A percentile compares a stretch with the other conserved stretches of the same genome.
phyloP scores from a whole-genome alignment of 805 yeast genomes.

The Metschnikowia similis region DNA sequence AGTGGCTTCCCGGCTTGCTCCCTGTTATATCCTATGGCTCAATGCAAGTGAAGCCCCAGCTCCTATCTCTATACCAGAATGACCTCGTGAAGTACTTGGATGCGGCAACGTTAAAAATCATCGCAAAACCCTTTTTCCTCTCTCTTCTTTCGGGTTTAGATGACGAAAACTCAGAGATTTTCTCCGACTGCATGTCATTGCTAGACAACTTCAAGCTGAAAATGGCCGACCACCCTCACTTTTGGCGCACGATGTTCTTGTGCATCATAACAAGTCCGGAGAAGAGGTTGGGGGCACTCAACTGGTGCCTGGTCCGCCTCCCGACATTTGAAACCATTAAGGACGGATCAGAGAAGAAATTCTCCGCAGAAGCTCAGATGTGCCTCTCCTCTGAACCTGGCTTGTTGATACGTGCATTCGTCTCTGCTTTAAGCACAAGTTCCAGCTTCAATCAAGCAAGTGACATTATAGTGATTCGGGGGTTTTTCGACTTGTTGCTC shows the following conservation, averaged over 20 bases:
- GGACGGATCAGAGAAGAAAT: conserved; percentile 5
- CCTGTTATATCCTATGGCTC: conserved; percentile 88
- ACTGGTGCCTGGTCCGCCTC: conserved; percentile 63
- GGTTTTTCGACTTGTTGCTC: conserved; percentile 77
- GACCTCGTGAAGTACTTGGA: conserved; percentile 42
- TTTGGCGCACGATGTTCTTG: conserved; percentile 81
- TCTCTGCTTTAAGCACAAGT: conserved; percentile 52
- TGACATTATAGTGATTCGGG: conserved; percentile 73
- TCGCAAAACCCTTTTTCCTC: conserved; percentile 67
- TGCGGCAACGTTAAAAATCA: conserved; percentile 39
- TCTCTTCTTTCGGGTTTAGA: conserved; percentile 85
- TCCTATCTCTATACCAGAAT: conserved; percentile 57
- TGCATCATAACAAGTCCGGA: conserved; percentile 77
- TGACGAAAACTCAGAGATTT: conserved; percentile 86
- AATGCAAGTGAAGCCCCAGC: conserved; percentile 77
- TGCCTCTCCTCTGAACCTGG: conserved; percentile 78
- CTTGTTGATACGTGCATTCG: conserved; percentile 66
- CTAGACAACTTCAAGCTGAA: conserved; percentile 57
- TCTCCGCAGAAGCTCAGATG: conserved; percentile 38
- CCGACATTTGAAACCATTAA: conserved; percentile 53
- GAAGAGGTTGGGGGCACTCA: conserved; percentile 75
- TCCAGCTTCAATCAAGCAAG: conserved; percentile 32
- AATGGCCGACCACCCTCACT: conserved; percentile 63
- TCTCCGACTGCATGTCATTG: conserved; percentile 53
- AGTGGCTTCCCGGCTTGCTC: conserved; percentile 92